Percentiles rank a stretch among this genome's conserved stretches.
phyloP scores from a whole-genome alignment of 2,329 filamentous ascomycete genomes.

The Exophiala phaeomuriformis region DNA sequence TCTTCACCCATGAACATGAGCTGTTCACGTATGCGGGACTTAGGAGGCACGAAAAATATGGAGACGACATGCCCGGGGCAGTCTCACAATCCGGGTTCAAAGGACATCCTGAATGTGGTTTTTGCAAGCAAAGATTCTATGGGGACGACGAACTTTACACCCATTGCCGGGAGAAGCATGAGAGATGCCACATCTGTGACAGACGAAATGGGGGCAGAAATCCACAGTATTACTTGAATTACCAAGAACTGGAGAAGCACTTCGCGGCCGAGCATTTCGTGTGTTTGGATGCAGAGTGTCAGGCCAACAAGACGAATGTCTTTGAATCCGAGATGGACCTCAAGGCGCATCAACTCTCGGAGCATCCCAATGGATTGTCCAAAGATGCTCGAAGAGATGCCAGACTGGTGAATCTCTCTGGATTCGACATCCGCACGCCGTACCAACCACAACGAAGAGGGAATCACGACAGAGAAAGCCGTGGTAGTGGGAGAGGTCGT shows the following conservation, averaged over 20 bases:
- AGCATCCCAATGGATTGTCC: constrained; percentile 70
- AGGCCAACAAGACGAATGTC: constrained; percentile 96
- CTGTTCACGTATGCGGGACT: constrained; percentile 76
- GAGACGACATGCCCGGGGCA: constrained; percentile 84
- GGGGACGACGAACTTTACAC: constrained; percentile 90
- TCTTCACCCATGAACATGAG: constrained; percentile 96
- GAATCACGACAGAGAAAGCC: constrained; percentile 44
- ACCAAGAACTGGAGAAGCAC: constrained; percentile 76
- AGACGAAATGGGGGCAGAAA: constrained; percentile 54
- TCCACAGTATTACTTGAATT: constrained; percentile 88
- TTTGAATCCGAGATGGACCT: constrained; percentile 93
- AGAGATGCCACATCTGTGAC: constrained; percentile 92
- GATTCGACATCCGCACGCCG: constrained; percentile 69
- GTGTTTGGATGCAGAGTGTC: constrained; percentile 75
- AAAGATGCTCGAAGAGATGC: constrained; percentile 80
- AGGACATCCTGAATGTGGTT: constrained; percentile 88
- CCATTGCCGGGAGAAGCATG: constrained; percentile 89
- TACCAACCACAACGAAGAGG: constrained; percentile 59
- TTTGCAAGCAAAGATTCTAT: constrained; percentile 88
- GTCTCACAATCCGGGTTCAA: constrained; percentile 92
- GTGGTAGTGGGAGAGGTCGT: constrained; percentile 60
- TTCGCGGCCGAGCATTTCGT: constrained; percentile 82
- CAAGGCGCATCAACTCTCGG: constrained; percentile 82
- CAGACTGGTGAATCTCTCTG: constrained; percentile 75
- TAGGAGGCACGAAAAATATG: constrained; percentile 78